These are phyloP conservation scores for Claviceps lovelessii DNA, from an alignment of 2,329 filamentous ascomycete genomes.

Conservation along the genomic window DNA sequence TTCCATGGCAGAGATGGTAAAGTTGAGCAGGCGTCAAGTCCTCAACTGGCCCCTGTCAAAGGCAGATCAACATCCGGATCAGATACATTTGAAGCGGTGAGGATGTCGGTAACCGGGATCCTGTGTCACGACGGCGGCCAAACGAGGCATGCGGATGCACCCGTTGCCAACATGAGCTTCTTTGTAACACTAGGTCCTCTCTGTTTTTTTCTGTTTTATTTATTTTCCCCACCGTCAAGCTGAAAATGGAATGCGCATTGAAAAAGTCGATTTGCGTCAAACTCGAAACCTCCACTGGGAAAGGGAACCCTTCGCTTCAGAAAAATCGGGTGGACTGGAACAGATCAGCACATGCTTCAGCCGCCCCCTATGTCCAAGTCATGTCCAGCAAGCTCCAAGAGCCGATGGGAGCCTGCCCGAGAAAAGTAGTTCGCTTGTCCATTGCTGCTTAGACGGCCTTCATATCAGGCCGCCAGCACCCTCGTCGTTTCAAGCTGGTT, in stretches of 20 bases:
- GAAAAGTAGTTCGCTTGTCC: background rate
- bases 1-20: background rate
- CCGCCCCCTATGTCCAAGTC: too few relatives aligned
- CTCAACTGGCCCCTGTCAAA: background rate
- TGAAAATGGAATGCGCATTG: background rate
- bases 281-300: too few relatives aligned
- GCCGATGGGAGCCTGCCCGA: too few relatives aligned
- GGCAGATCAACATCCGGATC: background rate
- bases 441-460: background rate
- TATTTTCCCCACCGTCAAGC: background rate
- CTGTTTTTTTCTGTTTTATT: background rate
- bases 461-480: constrained; percentile 12
- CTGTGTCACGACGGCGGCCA: constrained; percentile 4
- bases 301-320: too few relatives aligned
- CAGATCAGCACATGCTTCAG: background rate
- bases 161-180: background rate
- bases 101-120: constrained; percentile 3
- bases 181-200: background rate
- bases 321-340: background rate
- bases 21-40: constrained; percentile 1
- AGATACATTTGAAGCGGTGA: constrained; percentile 3
- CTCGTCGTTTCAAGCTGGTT: constrained; percentile 9
- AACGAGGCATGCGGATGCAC: background rate
- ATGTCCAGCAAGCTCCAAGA: too few relatives aligned
- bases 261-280: too few relatives aligned